A percentile compares a stretch with the other conserved stretches of the same genome.
phyloP scores from a whole-genome alignment of 1,284 basidiomycete genomes.

The Puccinia horiana region DNA sequence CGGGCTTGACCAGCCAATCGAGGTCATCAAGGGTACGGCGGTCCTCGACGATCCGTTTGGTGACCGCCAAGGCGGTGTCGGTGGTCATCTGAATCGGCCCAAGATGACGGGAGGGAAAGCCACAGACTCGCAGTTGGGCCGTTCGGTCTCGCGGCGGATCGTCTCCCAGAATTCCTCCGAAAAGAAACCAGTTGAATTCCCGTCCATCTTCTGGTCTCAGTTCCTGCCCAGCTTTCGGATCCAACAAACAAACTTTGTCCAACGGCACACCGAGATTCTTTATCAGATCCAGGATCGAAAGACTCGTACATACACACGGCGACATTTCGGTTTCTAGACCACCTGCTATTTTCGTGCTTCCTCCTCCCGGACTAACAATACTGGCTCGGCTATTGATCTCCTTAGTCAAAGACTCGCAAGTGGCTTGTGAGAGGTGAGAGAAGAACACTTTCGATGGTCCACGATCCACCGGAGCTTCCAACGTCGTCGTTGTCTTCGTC shows the following conservation, averaged over 20 bases:
- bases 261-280: not conserved
- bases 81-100: conserved; percentile 91
- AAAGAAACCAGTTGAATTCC: conserved; percentile 18
- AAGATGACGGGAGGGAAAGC: conserved; percentile 80
- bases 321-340: not conserved
- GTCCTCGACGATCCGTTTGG: conserved; percentile 81
- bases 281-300: conserved; percentile 27
- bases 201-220: conserved; percentile 13
- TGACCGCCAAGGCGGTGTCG: conserved; percentile 91
- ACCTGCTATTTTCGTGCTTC: not conserved
- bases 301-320: conserved; percentile 9
- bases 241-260: conserved; percentile 78
- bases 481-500: too few species aligned
- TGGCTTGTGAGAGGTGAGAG: conserved; percentile 8
- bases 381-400: conserved; percentile 2
- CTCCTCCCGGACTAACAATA: too few species aligned
- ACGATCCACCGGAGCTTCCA: too few species aligned
- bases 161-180: conserved; percentile 67
- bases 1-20: conserved; percentile 69
- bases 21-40: conserved; percentile 13
- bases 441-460: conserved; percentile 31
- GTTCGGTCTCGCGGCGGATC: conserved; percentile 85
- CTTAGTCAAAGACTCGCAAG: not conserved
- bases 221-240: conserved; percentile 75
- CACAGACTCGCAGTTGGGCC: conserved; percentile 76